These are phyloP conservation scores for Cercospora brassicicola DNA, from an alignment of 2,329 filamentous ascomycete genomes.

Conservation along the genomic window DNA sequence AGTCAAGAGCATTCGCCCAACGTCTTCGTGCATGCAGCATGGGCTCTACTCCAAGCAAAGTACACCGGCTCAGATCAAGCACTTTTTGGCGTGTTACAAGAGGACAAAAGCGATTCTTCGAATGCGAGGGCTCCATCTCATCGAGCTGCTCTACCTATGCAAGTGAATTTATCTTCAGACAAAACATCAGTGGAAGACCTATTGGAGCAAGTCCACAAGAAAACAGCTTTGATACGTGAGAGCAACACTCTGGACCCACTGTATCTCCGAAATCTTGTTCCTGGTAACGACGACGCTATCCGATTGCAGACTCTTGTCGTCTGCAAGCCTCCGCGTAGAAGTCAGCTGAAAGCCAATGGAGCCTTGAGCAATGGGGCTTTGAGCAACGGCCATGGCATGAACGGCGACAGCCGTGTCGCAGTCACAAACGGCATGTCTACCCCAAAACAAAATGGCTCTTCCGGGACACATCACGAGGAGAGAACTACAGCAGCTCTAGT, in stretches of 20 bases:
- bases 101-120: background rate
- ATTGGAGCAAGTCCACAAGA: background rate
- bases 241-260: background rate
- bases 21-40: background rate
- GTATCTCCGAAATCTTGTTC: background rate
- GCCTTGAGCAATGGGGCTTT: background rate
- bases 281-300: background rate
- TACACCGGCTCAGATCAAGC: constrained; percentile 12
- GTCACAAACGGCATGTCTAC: background rate
- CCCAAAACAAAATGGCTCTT: background rate
- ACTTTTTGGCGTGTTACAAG: constrained; percentile 7
- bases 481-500: background rate
- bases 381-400: background rate
- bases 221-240: background rate
- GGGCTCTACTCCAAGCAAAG: constrained; percentile 9
- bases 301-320: background rate
- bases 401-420: background rate
- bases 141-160: background rate
- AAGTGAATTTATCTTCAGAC: background rate
- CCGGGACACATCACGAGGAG: background rate
- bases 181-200: background rate
- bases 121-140: too few species aligned
- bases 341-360: background rate
- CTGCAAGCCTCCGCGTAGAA: background rate
- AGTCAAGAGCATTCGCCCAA: background rate